Evolutionary conservation across 2,329 filamentous ascomycete species (phyloP), one percentile per base, ranked within the genome.

Genomic region (Diaporthe capsici): DNA sequence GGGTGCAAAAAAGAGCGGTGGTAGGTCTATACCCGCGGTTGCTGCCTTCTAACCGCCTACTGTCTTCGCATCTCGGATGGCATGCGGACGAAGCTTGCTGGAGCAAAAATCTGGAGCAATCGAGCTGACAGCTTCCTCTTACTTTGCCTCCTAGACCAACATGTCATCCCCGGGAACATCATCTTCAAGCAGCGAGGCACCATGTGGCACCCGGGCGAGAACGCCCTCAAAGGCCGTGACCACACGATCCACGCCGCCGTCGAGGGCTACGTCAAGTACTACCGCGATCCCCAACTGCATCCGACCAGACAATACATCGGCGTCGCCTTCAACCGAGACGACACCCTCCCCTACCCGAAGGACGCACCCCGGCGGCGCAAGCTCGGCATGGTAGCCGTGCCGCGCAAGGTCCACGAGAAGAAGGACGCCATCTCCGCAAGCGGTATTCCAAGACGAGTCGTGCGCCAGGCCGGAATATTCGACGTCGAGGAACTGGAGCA

Each of bases 141-240:
- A 63, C 47, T 49, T n/a, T 63, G 25, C 31, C 49, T 4, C 20
- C 75, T 82, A 96, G 94, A 96, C 83, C 94, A 98, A 87, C 98
- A 93, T 84, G 97, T 99, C 49, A 94, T 98, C 75, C 94, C 96
- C 6, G 97, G 97, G 73, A 98, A 98, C 88, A 99, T 99, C 85
- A 94, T 99, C 86, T 99, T 97, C 91, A 95, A 95, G 83, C 97
- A 99, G 86, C 93, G 96, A 81, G 97, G 97, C 80, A 97, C 97
- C 5, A 91, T 93, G 81, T 99, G 97, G 97, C 96, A 93, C 84
- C 94, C 97, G 1, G 97, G 97, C 81, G 97, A 98, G 84, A 98
- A 99, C 86, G 95, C 94, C 84, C 94, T 93, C 81, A 96, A 98
- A 88, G 97, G 97, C 70, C 94, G 97, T 77, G 96, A 99, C 84